Evolutionary conservation across 768 basidiomycete genomes (phyloP).

Genomic region (Boletus sp.): DNA sequence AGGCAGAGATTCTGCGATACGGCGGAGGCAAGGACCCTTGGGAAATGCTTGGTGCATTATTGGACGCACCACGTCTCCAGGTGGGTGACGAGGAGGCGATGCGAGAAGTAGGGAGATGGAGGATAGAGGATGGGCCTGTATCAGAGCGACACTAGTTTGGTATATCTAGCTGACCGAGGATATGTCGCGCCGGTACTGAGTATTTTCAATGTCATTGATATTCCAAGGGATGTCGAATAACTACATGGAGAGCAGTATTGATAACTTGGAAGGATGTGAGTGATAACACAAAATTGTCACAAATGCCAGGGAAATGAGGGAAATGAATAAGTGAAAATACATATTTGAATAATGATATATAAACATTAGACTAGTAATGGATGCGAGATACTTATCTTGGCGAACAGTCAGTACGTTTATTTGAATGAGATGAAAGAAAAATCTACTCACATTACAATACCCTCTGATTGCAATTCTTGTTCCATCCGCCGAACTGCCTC

Average conservation of each 20-base stretch:
- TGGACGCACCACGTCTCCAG: constrained; percentile 63
- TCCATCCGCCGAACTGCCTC: constrained; percentile 35
- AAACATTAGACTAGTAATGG: not conserved
- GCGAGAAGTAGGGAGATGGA: constrained; percentile 89
- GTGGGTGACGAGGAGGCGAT: constrained; percentile 80
- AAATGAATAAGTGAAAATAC: constrained; percentile 4
- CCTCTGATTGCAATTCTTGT: constrained; percentile 29
- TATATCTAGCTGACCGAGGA: not conserved
- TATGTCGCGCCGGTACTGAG: not conserved
- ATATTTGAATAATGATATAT: constrained; percentile 21
- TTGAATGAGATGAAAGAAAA: no score
- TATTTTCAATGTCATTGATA: not conserved
- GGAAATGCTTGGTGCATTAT: constrained; percentile 78
- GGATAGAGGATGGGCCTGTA: constrained; percentile 69
- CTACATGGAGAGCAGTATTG: not conserved
- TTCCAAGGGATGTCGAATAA: constrained; percentile 1
- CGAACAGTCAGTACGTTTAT: not conserved
- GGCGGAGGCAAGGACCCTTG: constrained; percentile 95
- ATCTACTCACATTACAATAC: constrained; percentile 13
- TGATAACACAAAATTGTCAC: no score
- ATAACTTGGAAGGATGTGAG: not conserved
- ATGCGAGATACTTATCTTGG: constrained; percentile 5
- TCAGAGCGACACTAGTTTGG: constrained; percentile 54
- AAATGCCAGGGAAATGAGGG: not conserved
- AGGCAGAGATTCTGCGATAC: constrained; percentile 66